Evolutionary conservation across 1,139 yeast genomes (phyloP).

Genomic region (Candida sanyaensis): DNA sequence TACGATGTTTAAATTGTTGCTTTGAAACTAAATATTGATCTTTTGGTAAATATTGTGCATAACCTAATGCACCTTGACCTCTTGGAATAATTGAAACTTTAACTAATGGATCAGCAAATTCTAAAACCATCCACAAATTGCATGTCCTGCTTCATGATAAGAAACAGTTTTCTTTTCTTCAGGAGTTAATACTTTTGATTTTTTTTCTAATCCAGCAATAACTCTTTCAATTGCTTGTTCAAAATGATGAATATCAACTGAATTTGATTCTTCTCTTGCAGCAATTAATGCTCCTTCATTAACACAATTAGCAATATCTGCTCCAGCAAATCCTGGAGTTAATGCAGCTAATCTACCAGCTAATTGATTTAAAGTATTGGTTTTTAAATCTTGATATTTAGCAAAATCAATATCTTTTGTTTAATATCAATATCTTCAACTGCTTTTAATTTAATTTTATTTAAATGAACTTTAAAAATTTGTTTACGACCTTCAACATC

Average conservation of each 20-base stretch:
- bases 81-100: slow-evolving; percentile 83
- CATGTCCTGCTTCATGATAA: slow-evolving; percentile 84
- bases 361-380: slow-evolving; percentile 55
- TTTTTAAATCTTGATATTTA: slow-evolving; percentile 51
- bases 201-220: slow-evolving; percentile 78
- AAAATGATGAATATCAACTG: slow-evolving; percentile 63
- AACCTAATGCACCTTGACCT: slow-evolving; percentile 83
- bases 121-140: slow-evolving; percentile 78
- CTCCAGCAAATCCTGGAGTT: slow-evolving; percentile 86
- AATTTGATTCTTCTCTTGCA: slow-evolving; percentile 61
- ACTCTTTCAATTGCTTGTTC: slow-evolving; percentile 84
- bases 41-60: slow-evolving; percentile 80
- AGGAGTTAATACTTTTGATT: slow-evolving; percentile 65
- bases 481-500: slow-evolving; percentile 79
- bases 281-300: slow-evolving; percentile 85
- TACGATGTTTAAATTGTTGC: slow-evolving; percentile 67
- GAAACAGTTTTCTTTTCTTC: slow-evolving; percentile 77
- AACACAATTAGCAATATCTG: slow-evolving; percentile 82
- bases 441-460: slow-evolving; percentile 47
- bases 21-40: slow-evolving; percentile 69
- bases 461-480: slow-evolving; percentile 69
- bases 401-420: slow-evolving; percentile 42
- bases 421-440: slow-evolving; percentile 44
- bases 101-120: slow-evolving; percentile 73
- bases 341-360: slow-evolving; percentile 75